These are phyloP conservation scores for Aspergillus sp. DNA, from an alignment of 2,329 filamentous ascomycete genomes.

Conservation along the genomic window DNA sequence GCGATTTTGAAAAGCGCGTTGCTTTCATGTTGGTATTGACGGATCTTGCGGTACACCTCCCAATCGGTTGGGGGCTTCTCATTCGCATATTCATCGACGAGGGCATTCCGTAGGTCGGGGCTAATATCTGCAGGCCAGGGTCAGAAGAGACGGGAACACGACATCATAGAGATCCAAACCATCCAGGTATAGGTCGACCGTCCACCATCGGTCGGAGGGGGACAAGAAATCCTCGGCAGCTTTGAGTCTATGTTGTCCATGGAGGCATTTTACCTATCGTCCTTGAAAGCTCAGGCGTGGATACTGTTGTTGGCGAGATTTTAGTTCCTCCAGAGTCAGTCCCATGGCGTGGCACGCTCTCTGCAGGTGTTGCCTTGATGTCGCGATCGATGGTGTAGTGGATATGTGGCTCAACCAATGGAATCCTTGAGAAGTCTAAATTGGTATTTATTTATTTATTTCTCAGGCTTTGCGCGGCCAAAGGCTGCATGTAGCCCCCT, in stretches of 20 bases:
- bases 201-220: slow-evolving; percentile 24
- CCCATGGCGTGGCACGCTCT: neutral
- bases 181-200: slow-evolving; percentile 31
- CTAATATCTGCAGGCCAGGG: slow-evolving; percentile 17
- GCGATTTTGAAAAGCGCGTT: slow-evolving; percentile 15
- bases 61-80: slow-evolving; percentile 18
- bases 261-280: slow-evolving; percentile 16
- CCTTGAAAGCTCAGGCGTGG: neutral
- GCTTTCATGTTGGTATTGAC: slow-evolving; percentile 18
- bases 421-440: too few relatives aligned
- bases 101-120: slow-evolving; percentile 3
- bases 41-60: slow-evolving; percentile 23
- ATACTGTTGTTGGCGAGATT: slow-evolving; percentile 1
- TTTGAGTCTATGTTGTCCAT: slow-evolving; percentile 25
- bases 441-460: too few relatives aligned
- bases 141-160: slow-evolving; percentile 7
- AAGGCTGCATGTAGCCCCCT: too few relatives aligned
- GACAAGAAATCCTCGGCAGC: slow-evolving; percentile 20
- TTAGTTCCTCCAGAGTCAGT: slow-evolving; percentile 1
- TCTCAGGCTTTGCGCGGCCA: too few relatives aligned
- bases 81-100: slow-evolving; percentile 21
- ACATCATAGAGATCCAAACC: slow-evolving; percentile 15
- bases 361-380: neutral
- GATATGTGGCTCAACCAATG: too few relatives aligned
- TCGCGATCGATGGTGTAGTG: too few relatives aligned